phyloP scores from a whole-genome alignment of 192 early-diverging fungal species.

The Cetraspora pellucida region DNA sequence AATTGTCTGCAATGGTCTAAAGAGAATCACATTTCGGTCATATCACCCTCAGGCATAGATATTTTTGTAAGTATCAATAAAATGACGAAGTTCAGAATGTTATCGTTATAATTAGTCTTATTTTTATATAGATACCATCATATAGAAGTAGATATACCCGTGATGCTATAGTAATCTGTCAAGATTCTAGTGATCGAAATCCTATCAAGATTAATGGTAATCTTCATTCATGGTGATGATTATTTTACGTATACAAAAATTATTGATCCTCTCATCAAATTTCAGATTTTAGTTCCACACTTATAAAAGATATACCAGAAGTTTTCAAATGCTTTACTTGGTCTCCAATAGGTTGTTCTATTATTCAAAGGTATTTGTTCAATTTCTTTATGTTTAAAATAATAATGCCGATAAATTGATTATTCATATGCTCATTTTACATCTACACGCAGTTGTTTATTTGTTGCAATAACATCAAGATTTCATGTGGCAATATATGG shows the following conservation, averaged over 20 bases:
- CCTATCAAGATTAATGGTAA: constrained; percentile 5
- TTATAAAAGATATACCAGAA: constrained; percentile 8
- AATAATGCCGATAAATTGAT: background rate
- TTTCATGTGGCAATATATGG: constrained; percentile 32
- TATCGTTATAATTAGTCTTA: background rate
- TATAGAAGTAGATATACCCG: constrained; percentile 18
- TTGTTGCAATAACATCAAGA: constrained; percentile 28
- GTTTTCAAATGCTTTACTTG: constrained; percentile 25
- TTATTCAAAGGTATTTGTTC: no score
- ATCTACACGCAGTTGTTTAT: constrained; percentile 2
- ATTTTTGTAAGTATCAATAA: constrained; percentile 24
- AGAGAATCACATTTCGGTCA: constrained; percentile 23
- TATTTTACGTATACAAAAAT: background rate
- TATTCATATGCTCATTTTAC: background rate
- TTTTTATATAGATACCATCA: background rate
- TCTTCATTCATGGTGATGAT: background rate
- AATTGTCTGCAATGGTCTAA: constrained; percentile 29
- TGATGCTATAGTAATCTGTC: background rate
- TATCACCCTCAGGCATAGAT: constrained; percentile 19
- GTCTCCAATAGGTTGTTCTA: constrained; percentile 22
- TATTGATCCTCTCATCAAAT: background rate
- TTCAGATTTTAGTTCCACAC: background rate
- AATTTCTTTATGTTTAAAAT: background rate
- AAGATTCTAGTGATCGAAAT: background rate
- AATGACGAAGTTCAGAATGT: background rate